Evolutionary conservation across 164 flowering plant species (phyloP).

Genomic region (Stephania japonica): DNA sequence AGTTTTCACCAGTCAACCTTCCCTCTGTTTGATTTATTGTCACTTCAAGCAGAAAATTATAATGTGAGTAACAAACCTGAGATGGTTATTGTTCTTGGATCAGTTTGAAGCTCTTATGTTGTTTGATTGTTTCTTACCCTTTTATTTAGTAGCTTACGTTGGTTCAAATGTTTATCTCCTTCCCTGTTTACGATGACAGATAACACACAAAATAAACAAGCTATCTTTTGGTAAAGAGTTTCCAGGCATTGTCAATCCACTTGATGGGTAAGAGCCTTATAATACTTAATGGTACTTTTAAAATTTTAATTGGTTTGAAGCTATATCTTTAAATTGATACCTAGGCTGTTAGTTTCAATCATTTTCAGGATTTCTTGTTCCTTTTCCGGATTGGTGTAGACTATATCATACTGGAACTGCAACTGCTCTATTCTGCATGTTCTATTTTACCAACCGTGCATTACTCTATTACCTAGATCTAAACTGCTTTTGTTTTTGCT

Average conservation of each 20-base stretch:
- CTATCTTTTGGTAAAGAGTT: slow-evolving; percentile 60
- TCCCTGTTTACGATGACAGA: slow-evolving; percentile 27
- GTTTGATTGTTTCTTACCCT: not conserved
- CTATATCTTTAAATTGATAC: not conserved
- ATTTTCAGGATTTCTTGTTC: not conserved
- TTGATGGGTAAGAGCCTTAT: slow-evolving; percentile 50
- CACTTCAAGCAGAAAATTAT: slow-evolving; percentile 32
- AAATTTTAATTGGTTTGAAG: not conserved
- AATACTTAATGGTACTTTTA: not conserved
- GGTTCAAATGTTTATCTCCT: not conserved
- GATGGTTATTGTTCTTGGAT: not conserved
- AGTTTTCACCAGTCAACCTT: slow-evolving; percentile 53
- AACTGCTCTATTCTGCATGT: not conserved
- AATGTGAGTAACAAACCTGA: slow-evolving; percentile 39
- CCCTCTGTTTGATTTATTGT: slow-evolving; percentile 42
- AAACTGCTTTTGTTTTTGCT: slow-evolving; percentile 6
- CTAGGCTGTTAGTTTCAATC: not conserved
- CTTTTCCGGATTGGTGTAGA: not conserved
- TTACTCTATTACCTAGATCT: not conserved
- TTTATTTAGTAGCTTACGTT: not conserved
- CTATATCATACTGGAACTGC: not conserved
- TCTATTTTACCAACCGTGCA: not conserved
- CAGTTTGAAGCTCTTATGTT: not conserved
- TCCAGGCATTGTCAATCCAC: slow-evolving; percentile 69
- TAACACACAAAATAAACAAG: slow-evolving; percentile 62